Evolutionary conservation across 768 basidiomycete species (phyloP).

Genomic region (Mycena rosella): DNA sequence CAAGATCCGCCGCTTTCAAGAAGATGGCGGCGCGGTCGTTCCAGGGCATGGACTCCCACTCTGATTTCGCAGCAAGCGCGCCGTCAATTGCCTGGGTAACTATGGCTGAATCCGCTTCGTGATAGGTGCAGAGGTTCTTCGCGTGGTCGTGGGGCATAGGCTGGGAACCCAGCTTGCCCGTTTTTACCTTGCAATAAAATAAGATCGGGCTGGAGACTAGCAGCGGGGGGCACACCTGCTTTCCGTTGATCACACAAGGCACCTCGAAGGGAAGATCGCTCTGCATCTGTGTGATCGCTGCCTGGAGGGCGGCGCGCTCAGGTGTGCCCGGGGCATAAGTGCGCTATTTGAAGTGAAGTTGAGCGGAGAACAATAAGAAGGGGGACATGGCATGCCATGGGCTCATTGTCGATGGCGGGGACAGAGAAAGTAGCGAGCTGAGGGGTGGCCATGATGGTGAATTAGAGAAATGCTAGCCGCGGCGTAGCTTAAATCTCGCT

Average conservation of each 20-base stretch:
- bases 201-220: background rate
- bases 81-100: constrained; percentile 87
- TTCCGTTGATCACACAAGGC: constrained; percentile 93
- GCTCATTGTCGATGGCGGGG: constrained; percentile 91
- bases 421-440: constrained; percentile 90
- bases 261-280: constrained; percentile 90
- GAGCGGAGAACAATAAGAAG: constrained; percentile 8
- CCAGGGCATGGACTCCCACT: constrained; percentile 97
- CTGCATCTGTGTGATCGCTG: constrained; percentile 84
- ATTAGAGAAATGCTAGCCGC: constrained; percentile 8
- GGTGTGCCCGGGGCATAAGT: constrained; percentile 82
- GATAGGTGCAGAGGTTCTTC: constrained; percentile 84
- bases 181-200: constrained; percentile 70
- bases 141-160: constrained; percentile 90
- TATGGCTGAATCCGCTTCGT: constrained; percentile 85
- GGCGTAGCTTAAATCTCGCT: background rate
- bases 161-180: constrained; percentile 84
- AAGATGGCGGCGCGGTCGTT: constrained; percentile 98
- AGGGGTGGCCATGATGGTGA: constrained; percentile 69
- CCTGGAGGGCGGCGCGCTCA: constrained; percentile 81
- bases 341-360: constrained; percentile 59
- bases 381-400: constrained; percentile 71
- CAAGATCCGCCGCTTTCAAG: constrained; percentile 96
- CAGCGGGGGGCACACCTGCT: constrained; percentile 65
- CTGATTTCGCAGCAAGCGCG: constrained; percentile 85